Evolutionary conservation across 306 rosid genomes (phyloP).

Genomic region (Malus sieversii): DNA sequence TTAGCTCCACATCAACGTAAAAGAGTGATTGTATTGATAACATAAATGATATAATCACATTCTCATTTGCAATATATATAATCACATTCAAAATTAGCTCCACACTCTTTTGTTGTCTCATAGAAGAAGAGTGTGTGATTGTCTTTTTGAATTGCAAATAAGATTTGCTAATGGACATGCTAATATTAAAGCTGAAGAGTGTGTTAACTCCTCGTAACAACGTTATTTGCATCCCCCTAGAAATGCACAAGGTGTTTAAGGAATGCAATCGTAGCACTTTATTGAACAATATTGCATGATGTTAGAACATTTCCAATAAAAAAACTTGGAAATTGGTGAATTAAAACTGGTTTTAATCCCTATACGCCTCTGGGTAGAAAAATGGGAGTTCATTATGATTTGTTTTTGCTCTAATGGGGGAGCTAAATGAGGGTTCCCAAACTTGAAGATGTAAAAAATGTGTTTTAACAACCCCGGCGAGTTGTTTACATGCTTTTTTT

Average conservation of each 20-base stretch:
- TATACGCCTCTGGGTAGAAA: no score
- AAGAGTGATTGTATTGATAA: no score
- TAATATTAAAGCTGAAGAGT: neutral
- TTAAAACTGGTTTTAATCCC: no score
- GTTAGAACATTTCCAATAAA: neutral
- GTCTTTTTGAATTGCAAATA: neutral
- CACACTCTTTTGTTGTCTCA: neutral
- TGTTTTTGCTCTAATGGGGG: no score
- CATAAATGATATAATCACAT: no score
- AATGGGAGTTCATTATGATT: no score
- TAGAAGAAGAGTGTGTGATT: neutral
- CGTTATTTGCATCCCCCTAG: neutral
- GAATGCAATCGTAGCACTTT: neutral
- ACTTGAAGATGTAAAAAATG: no score
- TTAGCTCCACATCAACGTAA: neutral
- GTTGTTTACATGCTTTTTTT: no score
- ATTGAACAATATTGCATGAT: neutral
- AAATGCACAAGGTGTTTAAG: neutral
- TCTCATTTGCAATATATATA: neutral
- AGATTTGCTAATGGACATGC: neutral
- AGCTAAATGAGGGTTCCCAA: no score
- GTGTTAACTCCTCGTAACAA: neutral
- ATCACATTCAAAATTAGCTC: neutral
- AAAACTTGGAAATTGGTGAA: no score
- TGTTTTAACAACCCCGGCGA: no score